These are phyloP conservation scores for Hippophae tibetana DNA, from an alignment of 306 rosid species.

Conservation along the genomic window DNA sequence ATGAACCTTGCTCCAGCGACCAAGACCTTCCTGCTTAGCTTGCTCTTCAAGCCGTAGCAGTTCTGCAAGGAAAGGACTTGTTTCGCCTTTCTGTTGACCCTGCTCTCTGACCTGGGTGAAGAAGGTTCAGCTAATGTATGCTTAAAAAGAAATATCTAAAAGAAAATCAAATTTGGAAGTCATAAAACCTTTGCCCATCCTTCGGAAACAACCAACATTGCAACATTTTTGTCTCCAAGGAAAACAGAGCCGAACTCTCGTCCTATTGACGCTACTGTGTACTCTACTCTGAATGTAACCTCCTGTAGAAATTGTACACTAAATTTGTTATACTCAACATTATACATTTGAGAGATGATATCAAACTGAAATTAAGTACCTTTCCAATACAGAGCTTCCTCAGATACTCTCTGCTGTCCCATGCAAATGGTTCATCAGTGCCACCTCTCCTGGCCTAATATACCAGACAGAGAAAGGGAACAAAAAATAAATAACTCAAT, in stretches of 20 bases:
- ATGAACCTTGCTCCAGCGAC: conserved; percentile 88
- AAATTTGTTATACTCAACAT: too few species aligned
- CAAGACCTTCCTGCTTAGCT: conserved; percentile 82
- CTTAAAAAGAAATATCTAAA: conserved; percentile 2
- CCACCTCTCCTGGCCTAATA: conserved; percentile 82
- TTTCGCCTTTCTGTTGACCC: conserved; percentile 87
- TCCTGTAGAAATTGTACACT: conserved; percentile 38
- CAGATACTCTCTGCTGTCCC: conserved; percentile 90
- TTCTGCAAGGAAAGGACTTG: conserved; percentile 73
- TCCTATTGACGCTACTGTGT: conserved; percentile 65
- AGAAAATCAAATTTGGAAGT: neutral
- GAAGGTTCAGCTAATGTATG: conserved; percentile 15
- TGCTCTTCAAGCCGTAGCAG: conserved; percentile 72
- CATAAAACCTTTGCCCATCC: conserved; percentile 94
- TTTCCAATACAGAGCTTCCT: conserved; percentile 84
- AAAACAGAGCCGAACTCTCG: conserved; percentile 92
- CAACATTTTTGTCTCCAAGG: conserved; percentile 72
- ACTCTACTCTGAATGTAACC: conserved; percentile 75
- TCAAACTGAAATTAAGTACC: conserved; percentile 27
- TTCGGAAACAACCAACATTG: conserved; percentile 60
- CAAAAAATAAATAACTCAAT: neutral
- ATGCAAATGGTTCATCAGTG: conserved; percentile 86
- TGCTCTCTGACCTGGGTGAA: conserved; percentile 72
- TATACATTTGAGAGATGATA: too few species aligned
- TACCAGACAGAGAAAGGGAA: neutral